Base-by-base conservation (phyloP, 768 basidiomycete genomes). In the Mycena olivaceomarginata region DNA sequence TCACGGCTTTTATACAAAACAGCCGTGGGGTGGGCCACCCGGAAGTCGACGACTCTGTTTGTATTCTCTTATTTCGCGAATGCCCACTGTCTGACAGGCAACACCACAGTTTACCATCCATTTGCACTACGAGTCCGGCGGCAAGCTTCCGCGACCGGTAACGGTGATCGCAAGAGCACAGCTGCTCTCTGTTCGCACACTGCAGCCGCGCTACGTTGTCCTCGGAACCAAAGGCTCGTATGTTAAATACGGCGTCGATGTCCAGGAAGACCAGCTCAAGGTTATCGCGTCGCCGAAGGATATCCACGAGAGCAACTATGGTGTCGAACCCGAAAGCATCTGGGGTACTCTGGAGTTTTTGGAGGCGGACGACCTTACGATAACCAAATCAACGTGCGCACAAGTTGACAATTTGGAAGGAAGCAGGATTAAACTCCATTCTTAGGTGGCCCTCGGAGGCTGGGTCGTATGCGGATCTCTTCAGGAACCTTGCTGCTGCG, bases 261-360 rank as follows among this genome's bases (percentile, higher is more conserved):
- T 92, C 4, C 96, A 97, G 82, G 96, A 97, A 85, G 92, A 92
- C 67, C 93, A 95, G 78, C 90, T 96, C 66, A 93, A 92, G 81
- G 88, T 83, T 13, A 91, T 93, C 66, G 81, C 89, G 11, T 84
- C 86, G 6, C 91, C 92, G 37, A 83, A 81, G 18, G 87, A 84
- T 13, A 91, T 92, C 53, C 82, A 90, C 76, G 86, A 87, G 60
- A 76, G 84, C 5, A 82, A 83, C 39, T 94, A 91, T 78, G 95
- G 94, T 13, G 85, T 84, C 73, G 94, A 95, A 83, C 92, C 93
- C 3, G 89, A 93, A 81, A 86, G 87, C 51, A 86, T 93, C 72
- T 92, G 91, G 88, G 95, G 93, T 13, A 88, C 86, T 10, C 78
- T 95, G 10, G 93, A 95, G 81, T 92, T 87, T 79, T 81, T 93